Conservation (phyloP, 164 flowering plant genomes). For the Chimonanthus salicifolius region DNA sequence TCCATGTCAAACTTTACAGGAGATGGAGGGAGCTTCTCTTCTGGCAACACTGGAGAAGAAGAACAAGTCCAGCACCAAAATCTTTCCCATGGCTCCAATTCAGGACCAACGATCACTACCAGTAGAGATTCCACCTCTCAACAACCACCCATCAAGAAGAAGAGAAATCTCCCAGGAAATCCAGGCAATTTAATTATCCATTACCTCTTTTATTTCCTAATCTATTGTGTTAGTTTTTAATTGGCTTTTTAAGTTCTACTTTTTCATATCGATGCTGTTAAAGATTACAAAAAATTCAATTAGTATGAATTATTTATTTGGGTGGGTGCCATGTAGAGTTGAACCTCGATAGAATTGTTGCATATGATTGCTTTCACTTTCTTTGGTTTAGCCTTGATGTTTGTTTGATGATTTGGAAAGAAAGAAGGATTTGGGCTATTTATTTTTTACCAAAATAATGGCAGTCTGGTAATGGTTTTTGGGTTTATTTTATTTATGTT, state of each 20-base stretch:
- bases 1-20: constrained; percentile 67
- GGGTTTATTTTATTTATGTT: too few relatives aligned
- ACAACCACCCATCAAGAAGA: constrained; percentile 38
- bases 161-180: constrained; percentile 79
- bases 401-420: too few relatives aligned
- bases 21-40: constrained; percentile 69
- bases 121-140: constrained; percentile 37
- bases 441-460: too few relatives aligned
- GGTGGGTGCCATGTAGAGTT: too few relatives aligned
- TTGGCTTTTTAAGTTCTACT: neutral
- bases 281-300: neutral
- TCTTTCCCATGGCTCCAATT: constrained; percentile 26
- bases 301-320: too few relatives aligned
- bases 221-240: neutral
- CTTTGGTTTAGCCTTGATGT: too few relatives aligned
- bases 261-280: neutral
- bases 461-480: too few relatives aligned
- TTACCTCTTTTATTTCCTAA: neutral
- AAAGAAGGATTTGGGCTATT: too few relatives aligned
- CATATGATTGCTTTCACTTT: too few relatives aligned
- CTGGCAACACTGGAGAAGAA: constrained; percentile 47
- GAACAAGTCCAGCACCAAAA: constrained; percentile 20
- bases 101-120: constrained; percentile 20
- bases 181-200: constrained; percentile 43
- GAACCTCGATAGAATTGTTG: too few relatives aligned